Percentiles rank a stretch among this genome's conserved stretches.
Conservation (phyloP, 2,329 filamentous ascomycete species). For the Penicillium sp. region DNA sequence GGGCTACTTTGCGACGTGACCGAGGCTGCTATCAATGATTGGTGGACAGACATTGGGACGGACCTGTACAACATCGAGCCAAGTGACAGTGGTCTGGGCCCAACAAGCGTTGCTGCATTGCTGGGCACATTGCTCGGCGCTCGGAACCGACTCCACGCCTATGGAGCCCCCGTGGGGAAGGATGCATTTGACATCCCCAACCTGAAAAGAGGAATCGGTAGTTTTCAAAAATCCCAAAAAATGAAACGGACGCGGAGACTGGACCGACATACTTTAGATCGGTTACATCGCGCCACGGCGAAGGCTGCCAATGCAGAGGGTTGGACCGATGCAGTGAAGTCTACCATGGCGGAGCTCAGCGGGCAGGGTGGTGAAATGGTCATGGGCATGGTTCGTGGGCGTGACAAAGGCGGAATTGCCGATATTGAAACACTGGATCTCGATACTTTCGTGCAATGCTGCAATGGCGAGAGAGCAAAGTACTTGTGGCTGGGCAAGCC, state of each 20-base stretch:
- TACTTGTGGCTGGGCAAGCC: constrained; percentile 95
- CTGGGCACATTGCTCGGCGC: constrained; percentile 86
- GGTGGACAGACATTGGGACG: constrained; percentile 91
- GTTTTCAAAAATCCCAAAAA: constrained; percentile 88
- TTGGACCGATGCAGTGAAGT: constrained; percentile 92
- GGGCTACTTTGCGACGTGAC: constrained; percentile 91
- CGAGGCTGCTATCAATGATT: constrained; percentile 82
- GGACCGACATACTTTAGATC: constrained; percentile 77
- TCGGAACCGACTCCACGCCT: constrained; percentile 80
- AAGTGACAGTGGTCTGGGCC: constrained; percentile 85
- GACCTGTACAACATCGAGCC: constrained; percentile 93
- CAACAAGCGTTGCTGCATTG: constrained; percentile 83
- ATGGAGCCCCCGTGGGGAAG: constrained; percentile 78
- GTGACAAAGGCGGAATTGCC: constrained; percentile 82
- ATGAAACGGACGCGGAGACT: constrained; percentile 72
- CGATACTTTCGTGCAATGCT: constrained; percentile 73
- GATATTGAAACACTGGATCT: constrained; percentile 91
- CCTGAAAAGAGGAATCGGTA: constrained; percentile 77
- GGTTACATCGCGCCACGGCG: constrained; percentile 75
- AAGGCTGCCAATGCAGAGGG: constrained; percentile 86
- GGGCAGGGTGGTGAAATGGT: constrained; percentile 93
- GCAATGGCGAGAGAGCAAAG: constrained; percentile 77
- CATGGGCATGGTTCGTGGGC: constrained; percentile 85
- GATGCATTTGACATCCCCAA: constrained; percentile 83
- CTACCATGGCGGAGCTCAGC: constrained; percentile 86